Conservation (phyloP, 1,284 basidiomycete species). For the Lentinula novae-zelandiae region DNA sequence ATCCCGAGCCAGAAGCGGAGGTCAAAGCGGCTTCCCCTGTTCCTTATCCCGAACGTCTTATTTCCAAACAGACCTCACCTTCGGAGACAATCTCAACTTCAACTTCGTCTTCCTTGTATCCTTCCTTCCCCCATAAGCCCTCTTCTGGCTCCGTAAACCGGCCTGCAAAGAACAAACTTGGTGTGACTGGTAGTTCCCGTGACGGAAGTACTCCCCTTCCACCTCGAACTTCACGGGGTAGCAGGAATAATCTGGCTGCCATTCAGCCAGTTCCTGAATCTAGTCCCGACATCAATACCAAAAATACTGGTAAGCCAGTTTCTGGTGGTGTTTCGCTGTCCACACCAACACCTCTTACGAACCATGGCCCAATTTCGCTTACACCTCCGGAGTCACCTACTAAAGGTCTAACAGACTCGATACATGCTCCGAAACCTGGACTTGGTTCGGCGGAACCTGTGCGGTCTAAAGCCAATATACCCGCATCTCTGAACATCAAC, state of each 20-base stretch:
- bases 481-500: background rate
- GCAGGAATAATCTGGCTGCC: background rate
- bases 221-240: background rate
- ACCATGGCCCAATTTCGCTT: too few species aligned
- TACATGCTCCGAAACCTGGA: conserved; percentile 3
- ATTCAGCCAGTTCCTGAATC: background rate
- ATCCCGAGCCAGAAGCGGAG: background rate
- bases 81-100: background rate
- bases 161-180: background rate
- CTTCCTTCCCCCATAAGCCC: conserved; percentile 49
- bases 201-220: background rate
- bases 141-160: background rate
- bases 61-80: background rate
- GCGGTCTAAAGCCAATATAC: background rate
- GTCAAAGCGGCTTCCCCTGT: background rate
- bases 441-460: background rate
- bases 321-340: background rate
- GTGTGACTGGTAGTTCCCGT: background rate
- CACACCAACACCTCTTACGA: background rate
- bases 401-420: conserved; percentile 3
- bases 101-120: conserved; percentile 32
- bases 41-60: background rate
- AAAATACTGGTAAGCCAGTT: background rate
- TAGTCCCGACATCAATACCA: background rate
- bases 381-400: background rate